Evolutionary conservation across 371 early-diverging fungal genomes (phyloP).

Genomic region (Quaeritorhiza haematococci): DNA sequence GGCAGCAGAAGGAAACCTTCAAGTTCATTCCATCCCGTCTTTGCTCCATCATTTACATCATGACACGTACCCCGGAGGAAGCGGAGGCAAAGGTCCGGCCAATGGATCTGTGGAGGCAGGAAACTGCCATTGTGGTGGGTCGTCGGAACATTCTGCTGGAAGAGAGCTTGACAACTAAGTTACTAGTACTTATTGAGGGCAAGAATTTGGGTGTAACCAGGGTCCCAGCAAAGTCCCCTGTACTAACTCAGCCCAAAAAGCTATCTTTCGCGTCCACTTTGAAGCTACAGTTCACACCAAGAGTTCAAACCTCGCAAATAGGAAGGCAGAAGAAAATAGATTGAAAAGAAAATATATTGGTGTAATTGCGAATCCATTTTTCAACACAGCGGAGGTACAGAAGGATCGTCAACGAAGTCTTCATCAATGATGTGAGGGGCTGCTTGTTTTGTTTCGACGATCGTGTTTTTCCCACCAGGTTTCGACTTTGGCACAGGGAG

Average conservation of each 20-base stretch:
- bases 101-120: too few relatives aligned
- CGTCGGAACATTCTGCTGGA: too few relatives aligned
- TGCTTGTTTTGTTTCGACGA: neutral
- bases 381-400: conserved; percentile 45
- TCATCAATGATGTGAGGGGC: neutral
- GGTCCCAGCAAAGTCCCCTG: neutral
- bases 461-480: conserved; percentile 9
- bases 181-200: neutral
- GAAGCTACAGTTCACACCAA: neutral
- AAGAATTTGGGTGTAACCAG: neutral
- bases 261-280: neutral
- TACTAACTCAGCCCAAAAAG: neutral
- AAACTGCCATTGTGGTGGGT: too few relatives aligned
- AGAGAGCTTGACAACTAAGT: neutral
- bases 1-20: too few relatives aligned
- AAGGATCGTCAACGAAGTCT: conserved; percentile 43
- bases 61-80: too few relatives aligned
- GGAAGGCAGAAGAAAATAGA: neutral
- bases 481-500: too few relatives aligned
- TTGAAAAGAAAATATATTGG: neutral
- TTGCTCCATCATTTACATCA: too few relatives aligned
- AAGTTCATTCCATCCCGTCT: too few relatives aligned
- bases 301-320: neutral
- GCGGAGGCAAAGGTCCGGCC: too few relatives aligned
- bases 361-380: neutral